phyloP scores from a whole-genome alignment of 2,329 filamentous ascomycete genomes.

The Fusarium pseudonygamai region DNA sequence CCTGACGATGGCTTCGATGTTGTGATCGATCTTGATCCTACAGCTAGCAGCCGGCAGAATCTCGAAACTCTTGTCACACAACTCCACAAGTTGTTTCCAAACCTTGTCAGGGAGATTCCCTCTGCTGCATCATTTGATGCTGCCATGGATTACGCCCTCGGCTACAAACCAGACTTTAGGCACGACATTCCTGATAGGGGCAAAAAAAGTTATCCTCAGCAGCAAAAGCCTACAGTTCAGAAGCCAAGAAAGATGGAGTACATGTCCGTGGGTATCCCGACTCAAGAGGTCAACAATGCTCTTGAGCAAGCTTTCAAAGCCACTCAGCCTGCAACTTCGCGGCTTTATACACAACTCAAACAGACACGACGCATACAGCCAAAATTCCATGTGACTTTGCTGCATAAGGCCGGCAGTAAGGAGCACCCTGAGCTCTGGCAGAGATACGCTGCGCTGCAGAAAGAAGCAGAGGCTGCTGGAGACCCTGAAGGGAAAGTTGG shows the following conservation, averaged over 20 bases:
- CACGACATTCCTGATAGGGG: constrained; percentile 74
- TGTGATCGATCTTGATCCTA: constrained; percentile 85
- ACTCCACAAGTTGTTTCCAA: constrained; percentile 81
- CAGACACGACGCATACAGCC: constrained; percentile 78
- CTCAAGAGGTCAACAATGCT: constrained; percentile 56
- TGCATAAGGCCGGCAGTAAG: constrained; percentile 75
- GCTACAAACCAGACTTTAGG: constrained; percentile 80
- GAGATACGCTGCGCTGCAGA: constrained; percentile 71
- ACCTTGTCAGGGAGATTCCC: constrained; percentile 76
- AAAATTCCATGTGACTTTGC: constrained; percentile 93
- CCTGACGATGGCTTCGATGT: constrained; percentile 87
- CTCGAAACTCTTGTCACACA: constrained; percentile 80
- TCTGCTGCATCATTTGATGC: constrained; percentile 77
- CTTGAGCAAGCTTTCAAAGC: constrained; percentile 77
- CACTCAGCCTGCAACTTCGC: constrained; percentile 53
- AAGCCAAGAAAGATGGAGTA: constrained; percentile 62
- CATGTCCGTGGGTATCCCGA: constrained; percentile 61
- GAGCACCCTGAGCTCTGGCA: constrained; percentile 78
- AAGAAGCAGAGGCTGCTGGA: constrained; percentile 50
- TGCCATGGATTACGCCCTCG: constrained; percentile 78
- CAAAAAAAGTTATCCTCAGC: constrained; percentile 50
- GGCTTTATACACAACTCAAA: constrained; percentile 79
- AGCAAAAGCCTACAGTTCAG: constrained; percentile 42
- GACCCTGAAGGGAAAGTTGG: constrained; percentile 59
- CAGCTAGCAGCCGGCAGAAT: constrained; percentile 81